These are phyloP conservation scores for Fusarium piperis DNA, from an alignment of 2,329 filamentous ascomycete species.

Conservation along the genomic window DNA sequence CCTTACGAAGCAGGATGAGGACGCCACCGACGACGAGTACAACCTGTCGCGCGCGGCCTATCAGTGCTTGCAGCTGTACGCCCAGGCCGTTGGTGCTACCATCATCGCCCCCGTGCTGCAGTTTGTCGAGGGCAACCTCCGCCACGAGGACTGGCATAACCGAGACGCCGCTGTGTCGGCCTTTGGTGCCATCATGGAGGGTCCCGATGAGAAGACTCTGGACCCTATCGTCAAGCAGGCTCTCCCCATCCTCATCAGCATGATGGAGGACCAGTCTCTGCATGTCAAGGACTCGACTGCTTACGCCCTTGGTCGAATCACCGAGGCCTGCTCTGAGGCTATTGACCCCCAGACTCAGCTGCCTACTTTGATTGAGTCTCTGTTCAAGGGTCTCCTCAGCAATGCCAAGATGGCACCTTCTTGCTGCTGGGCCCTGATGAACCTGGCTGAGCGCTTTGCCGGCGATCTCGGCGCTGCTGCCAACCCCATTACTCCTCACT, in stretches of 20 bases:
- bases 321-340: conserved; percentile 89
- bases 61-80: conserved; percentile 94
- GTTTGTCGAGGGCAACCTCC: conserved; percentile 92
- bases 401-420: conserved; percentile 97
- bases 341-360: conserved; percentile 88
- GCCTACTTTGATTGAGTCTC: conserved; percentile 82
- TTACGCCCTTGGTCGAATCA: conserved; percentile 95
- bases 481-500: conserved; percentile 90
- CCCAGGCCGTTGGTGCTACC: conserved; percentile 86
- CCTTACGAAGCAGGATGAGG: conserved; percentile 97
- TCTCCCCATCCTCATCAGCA: conserved; percentile 85
- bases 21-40: conserved; percentile 96
- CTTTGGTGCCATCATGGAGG: conserved; percentile 99
- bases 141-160: conserved; percentile 91
- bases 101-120: conserved; percentile 87
- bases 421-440: conserved; percentile 99
- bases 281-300: conserved; percentile 96
- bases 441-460: conserved; percentile 93
- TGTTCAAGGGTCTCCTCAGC: conserved; percentile 90
- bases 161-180: conserved; percentile 96
- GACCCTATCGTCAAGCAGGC: conserved; percentile 97
- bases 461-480: conserved; percentile 80
- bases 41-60: conserved; percentile 95
- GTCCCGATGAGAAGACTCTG: conserved; percentile 89
- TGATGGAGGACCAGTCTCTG: conserved; percentile 90